These are phyloP conservation scores for Helianthus tuberosus DNA, from an alignment of 129 eudicot species.

Conservation along the genomic window DNA sequence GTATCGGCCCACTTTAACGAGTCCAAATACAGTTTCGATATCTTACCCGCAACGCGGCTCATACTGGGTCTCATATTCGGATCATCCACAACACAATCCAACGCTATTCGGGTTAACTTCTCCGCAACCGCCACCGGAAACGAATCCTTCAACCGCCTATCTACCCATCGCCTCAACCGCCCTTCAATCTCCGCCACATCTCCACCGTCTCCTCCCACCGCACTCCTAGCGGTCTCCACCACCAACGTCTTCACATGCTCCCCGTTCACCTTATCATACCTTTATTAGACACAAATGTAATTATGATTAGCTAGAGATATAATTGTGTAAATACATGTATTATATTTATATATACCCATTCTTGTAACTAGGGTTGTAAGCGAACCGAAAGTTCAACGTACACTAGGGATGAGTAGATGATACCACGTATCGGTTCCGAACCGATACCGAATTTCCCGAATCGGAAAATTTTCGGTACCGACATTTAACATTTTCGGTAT, in stretches of 20 bases:
- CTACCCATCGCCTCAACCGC: conserved; percentile 83
- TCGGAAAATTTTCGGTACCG: no score
- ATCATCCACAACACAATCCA: conserved; percentile 72
- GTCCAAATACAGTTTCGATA: conserved; percentile 74
- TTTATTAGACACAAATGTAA: no score
- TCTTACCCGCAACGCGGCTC: conserved; percentile 82
- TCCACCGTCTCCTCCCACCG: conserved; percentile 41
- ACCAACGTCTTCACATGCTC: conserved; percentile 40
- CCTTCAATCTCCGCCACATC: conserved; percentile 50
- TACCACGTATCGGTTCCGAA: no score
- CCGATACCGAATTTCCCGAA: no score
- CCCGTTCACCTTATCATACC: conserved; percentile 47
- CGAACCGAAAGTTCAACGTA: no score
- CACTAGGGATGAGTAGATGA: no score
- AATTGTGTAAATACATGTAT: no score
- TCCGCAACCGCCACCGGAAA: conserved; percentile 85
- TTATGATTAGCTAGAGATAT: no score
- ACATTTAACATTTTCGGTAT: no score
- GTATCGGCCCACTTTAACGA: conserved; percentile 76
- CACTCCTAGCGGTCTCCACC: conserved; percentile 64
- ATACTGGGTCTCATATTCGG: conserved; percentile 79
- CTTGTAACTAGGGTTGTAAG: no score
- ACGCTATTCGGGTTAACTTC: conserved; percentile 67
- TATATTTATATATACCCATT: no score
- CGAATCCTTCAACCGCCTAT: conserved; percentile 77